Conservation (phyloP, 495 filamentous ascomycete genomes). For the Paragyromitra xinjiangensis region DNA sequence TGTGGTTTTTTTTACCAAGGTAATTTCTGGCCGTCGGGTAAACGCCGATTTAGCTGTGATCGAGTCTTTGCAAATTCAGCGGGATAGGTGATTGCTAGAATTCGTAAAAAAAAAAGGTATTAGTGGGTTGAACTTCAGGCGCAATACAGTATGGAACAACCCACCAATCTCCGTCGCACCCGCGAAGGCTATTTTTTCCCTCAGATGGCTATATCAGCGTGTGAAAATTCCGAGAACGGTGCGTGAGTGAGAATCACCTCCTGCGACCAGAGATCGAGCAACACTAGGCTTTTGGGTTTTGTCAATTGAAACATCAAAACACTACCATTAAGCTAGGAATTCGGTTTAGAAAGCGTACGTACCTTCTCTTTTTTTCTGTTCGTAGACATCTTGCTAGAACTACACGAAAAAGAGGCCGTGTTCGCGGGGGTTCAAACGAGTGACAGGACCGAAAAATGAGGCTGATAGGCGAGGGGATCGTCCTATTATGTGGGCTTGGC, state of each 20-base stretch:
- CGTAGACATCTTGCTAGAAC: constrained; percentile 27
- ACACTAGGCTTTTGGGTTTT: constrained; percentile 37
- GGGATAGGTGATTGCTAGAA: constrained; percentile 89
- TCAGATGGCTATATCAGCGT: constrained; percentile 30
- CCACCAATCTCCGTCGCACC: constrained; percentile 94
- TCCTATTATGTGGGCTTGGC: constrained; percentile 38
- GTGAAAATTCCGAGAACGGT: neutral
- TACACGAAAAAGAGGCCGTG: neutral
- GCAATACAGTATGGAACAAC: neutral
- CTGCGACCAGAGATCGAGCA: constrained; percentile 55
- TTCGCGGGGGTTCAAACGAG: constrained; percentile 18
- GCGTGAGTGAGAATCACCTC: constrained; percentile 37
- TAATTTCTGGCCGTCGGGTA: constrained; percentile 83
- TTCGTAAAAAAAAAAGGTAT: constrained; percentile 12
- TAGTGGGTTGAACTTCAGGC: neutral
- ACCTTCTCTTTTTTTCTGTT: constrained; percentile 49
- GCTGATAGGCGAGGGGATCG: constrained; percentile 29
- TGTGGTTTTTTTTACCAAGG: constrained; percentile 68
- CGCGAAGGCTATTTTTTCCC: constrained; percentile 66
- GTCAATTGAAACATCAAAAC: constrained; percentile 24
- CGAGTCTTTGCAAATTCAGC: constrained; percentile 98
- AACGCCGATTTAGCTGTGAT: constrained; percentile 87
- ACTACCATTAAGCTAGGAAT: neutral
- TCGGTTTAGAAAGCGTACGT: neutral
- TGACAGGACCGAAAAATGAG: constrained; percentile 26